Conservation (phyloP, 768 basidiomycete species). For the Lactifluus piperatus region DNA sequence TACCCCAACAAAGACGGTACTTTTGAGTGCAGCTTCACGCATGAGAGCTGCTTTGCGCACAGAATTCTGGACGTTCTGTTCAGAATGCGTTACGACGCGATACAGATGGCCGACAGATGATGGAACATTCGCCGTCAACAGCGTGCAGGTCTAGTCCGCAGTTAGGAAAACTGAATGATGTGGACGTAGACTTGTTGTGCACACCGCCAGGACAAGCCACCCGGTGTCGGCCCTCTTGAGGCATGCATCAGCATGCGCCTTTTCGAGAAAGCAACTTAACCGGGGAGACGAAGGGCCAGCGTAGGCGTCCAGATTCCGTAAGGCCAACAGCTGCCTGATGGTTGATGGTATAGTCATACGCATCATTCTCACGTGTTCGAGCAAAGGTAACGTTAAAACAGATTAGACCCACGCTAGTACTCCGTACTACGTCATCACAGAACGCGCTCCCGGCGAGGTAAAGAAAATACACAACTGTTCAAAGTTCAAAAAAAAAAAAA, state of each 20-base stretch:
- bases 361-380: too few relatives aligned
- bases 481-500: too few relatives aligned
- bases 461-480: background rate
- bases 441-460: background rate
- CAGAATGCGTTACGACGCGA: conserved; percentile 56
- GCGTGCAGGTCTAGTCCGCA: conserved; percentile 57
- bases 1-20: conserved; percentile 81
- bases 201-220: conserved; percentile 74
- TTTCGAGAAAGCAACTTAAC: conserved; percentile 47
- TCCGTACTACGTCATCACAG: conserved; percentile 5
- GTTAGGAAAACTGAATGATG: background rate
- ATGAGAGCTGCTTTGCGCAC: conserved; percentile 74
- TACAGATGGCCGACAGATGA: conserved; percentile 74
- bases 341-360: too few relatives aligned
- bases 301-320: conserved; percentile 54
- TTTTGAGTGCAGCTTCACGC: conserved; percentile 85
- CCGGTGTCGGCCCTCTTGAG: conserved; percentile 59
- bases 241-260: conserved; percentile 59
- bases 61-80: conserved; percentile 32
- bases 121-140: conserved; percentile 77
- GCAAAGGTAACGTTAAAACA: background rate
- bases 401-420: background rate
- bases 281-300: conserved; percentile 46
- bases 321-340: conserved; percentile 64
- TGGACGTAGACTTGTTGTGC: conserved; percentile 21